Percentiles rank a stretch among this genome's conserved stretches.
These are phyloP conservation scores for Dryadomyces quercus-mongolicae DNA, from an alignment of 2,329 filamentous ascomycete genomes.

Conservation along the genomic window DNA sequence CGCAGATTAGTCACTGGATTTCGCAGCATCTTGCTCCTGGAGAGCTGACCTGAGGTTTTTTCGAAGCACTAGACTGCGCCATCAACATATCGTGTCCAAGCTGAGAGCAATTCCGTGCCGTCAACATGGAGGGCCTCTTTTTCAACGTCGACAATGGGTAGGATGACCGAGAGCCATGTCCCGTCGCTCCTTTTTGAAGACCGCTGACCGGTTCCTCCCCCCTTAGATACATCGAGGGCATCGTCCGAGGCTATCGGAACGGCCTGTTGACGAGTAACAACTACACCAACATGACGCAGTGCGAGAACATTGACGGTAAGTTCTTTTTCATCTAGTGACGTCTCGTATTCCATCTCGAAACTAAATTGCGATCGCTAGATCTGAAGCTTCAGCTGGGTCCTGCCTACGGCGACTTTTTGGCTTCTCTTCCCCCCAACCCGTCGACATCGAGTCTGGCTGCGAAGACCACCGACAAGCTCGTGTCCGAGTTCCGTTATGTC, in stretches of 20 bases:
- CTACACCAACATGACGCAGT: slow-evolving; percentile 94
- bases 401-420: slow-evolving; percentile 93
- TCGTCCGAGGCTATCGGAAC: slow-evolving; percentile 95
- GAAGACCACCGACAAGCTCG: slow-evolving; percentile 95
- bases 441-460: slow-evolving; percentile 90
- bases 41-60: slow-evolving; percentile 1
- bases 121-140: slow-evolving; percentile 76
- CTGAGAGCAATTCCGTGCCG: slow-evolving; percentile 3
- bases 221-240: slow-evolving; percentile 86
- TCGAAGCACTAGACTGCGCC: slow-evolving; percentile 1
- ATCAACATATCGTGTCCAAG: slow-evolving; percentile 7
- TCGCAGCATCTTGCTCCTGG: neutral
- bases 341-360: neutral
- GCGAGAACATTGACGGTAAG: slow-evolving; percentile 90
- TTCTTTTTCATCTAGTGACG: slow-evolving; percentile 1
- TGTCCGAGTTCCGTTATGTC: slow-evolving; percentile 92
- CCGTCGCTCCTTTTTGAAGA: neutral
- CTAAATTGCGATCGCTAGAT: slow-evolving; percentile 41
- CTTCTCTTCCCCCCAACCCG: slow-evolving; percentile 85
- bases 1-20: neutral
- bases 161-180: slow-evolving; percentile 18
- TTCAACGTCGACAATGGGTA: slow-evolving; percentile 93
- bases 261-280: slow-evolving; percentile 78
- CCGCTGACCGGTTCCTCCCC: neutral
- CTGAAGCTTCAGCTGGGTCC: slow-evolving; percentile 95